Base-by-base conservation (phyloP, 2,329 filamentous ascomycete genomes). In the Penicillium sp. region DNA sequence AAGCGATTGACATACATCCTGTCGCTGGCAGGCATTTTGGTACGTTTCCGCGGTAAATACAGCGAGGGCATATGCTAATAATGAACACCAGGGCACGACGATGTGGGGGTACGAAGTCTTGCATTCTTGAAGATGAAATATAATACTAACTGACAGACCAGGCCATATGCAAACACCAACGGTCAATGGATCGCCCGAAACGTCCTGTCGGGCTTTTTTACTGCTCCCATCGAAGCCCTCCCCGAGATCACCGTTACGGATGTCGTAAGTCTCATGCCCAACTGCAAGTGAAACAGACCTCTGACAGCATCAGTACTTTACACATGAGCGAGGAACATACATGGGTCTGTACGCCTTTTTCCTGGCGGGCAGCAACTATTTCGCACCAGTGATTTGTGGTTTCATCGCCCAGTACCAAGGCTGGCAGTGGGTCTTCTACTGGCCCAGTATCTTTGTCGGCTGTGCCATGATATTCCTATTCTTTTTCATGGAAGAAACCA, bases 401-500 rank as follows among this genome's bases (percentile, higher is more conserved):
- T 76, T 76, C 55, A 76, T 77, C 37, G 67, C 67, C 4, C 65
- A 76, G 43, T 71, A 71, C 24, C 70, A 74, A 42, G 72, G 74
- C 2, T 77, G 74, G 75, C 46, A 66, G 55, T 77, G 74, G 74
- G 73, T 75, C 0, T 68, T 76, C 54, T 76, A 77, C 62, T 80
- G 74, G 73, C 74, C 75, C 9, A 74, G 76, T 4, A 78, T 80
- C 23, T 78, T 80, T 57, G 64, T 66, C 28, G 77, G 62, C 1
- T 62, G 67, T 1, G 71, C 70, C 1, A 72, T 77, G 29, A 56
- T 78, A 1, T 74, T 79, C 48, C 64, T 78, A 1, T 78, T 79
- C 63, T 76, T 80, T 55, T 75, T 76, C 62, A 76, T 79, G 72
- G 78, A 81, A 57, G 78, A 81, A 59, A 79, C 78, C 3, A 80